Conservation (phyloP, 106 monocot genomes). For the Phalaenopsis equestris region DNA sequence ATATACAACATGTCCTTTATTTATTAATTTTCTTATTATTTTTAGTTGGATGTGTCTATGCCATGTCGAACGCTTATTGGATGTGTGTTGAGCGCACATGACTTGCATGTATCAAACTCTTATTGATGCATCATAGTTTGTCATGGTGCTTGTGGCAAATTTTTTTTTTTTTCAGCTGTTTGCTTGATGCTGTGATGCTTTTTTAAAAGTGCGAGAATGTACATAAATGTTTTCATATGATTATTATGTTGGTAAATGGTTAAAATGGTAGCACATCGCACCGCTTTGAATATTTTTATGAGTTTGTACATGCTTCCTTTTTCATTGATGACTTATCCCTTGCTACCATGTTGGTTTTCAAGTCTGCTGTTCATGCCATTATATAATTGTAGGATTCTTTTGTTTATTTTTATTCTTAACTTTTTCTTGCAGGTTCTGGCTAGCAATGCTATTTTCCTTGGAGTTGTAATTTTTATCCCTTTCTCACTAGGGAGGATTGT, state of each 20-base stretch:
- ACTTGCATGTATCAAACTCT: too few species aligned
- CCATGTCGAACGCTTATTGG: too few species aligned
- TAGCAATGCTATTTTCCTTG: slow-evolving; percentile 97
- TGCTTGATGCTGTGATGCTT: not conserved
- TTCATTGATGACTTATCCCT: not conserved
- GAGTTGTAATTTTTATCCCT: slow-evolving; percentile 82
- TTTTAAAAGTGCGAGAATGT: not conserved
- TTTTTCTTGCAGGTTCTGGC: slow-evolving; percentile 68
- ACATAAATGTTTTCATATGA: not conserved
- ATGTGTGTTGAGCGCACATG: too few species aligned
- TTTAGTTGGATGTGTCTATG: too few species aligned
- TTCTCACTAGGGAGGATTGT: slow-evolving; percentile 88
- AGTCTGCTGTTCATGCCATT: not conserved
- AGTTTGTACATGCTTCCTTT: not conserved
- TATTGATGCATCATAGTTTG: not conserved
- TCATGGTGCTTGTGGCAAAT: not conserved
- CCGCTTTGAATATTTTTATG: not conserved
- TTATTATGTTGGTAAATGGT: not conserved
- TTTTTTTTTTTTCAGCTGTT: not conserved
- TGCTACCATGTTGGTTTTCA: not conserved
- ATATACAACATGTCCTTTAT: too few species aligned
- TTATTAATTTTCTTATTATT: too few species aligned
- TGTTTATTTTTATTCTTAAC: slow-evolving; percentile 3
- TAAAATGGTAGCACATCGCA: not conserved
- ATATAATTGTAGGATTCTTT: not conserved